phyloP scores from a whole-genome alignment of 2,329 filamentous ascomycete species.

The Calycina herbarum region DNA sequence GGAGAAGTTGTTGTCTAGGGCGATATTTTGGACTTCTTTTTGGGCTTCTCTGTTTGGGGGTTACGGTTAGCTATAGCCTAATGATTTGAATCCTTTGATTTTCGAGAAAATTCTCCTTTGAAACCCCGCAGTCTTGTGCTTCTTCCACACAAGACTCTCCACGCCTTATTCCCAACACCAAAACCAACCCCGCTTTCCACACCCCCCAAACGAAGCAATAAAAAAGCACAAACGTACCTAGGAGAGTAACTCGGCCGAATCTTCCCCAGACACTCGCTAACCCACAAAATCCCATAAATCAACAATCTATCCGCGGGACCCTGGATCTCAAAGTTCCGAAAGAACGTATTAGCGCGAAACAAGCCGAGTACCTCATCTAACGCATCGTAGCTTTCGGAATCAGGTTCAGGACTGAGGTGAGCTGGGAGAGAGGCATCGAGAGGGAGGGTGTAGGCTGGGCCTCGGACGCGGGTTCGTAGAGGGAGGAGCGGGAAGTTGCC shows the following conservation, averaged over 20 bases:
- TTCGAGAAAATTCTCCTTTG: neutral
- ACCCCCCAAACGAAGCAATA: neutral
- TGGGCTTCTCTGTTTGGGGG: conserved; percentile 46
- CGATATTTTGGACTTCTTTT: conserved; percentile 83
- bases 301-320: conserved; percentile 90
- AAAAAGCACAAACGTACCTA: conserved; percentile 48
- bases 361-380: conserved; percentile 90
- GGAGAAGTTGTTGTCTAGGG: conserved; percentile 90
- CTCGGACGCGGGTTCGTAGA: conserved; percentile 89
- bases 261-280: conserved; percentile 86
- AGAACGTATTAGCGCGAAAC: conserved; percentile 98
- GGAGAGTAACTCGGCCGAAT: conserved; percentile 72
- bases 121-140: too few relatives aligned
- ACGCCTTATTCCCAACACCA: neutral
- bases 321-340: conserved; percentile 99
- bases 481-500: conserved; percentile 96
- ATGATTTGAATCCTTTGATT: too few relatives aligned
- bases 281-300: conserved; percentile 94
- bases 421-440: conserved; percentile 48
- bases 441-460: conserved; percentile 87
- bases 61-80: conserved; percentile 11
- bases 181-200: neutral
- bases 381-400: conserved; percentile 92
- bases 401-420: conserved; percentile 67
- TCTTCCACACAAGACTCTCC: neutral